A percentile compares a stretch with the other conserved stretches of the same genome.
phyloP scores from a whole-genome alignment of 2,329 filamentous ascomycete species.

The Paracoccidioides brasiliensis region DNA sequence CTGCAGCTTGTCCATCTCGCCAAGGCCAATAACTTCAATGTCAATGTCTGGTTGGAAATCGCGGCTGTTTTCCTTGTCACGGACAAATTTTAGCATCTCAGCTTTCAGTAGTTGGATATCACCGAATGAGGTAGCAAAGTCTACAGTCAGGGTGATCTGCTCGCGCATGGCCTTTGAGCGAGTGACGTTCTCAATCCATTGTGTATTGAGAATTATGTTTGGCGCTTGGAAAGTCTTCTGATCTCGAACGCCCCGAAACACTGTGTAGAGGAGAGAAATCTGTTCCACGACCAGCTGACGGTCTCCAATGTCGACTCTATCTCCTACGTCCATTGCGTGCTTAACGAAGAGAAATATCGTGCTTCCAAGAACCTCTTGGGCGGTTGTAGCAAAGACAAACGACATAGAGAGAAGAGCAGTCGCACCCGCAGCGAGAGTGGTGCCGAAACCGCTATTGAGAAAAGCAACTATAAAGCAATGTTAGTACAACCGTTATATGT shows the following conservation, averaged over 20 bases:
- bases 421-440: constrained; percentile 76
- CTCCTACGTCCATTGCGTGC: constrained; percentile 91
- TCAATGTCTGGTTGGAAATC: constrained; percentile 81
- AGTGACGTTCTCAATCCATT: constrained; percentile 93
- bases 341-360: constrained; percentile 99
- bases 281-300: constrained; percentile 73
- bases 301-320: constrained; percentile 67
- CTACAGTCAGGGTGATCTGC: constrained; percentile 63
- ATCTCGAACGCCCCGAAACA: constrained; percentile 73
- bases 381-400: constrained; percentile 85
- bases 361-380: constrained; percentile 90
- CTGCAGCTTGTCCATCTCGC: constrained; percentile 75
- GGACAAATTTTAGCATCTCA: constrained; percentile 79
- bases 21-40: constrained; percentile 64
- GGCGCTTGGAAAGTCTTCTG: constrained; percentile 73
- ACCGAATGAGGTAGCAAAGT: constrained; percentile 77
- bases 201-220: constrained; percentile 78
- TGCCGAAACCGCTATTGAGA: constrained; percentile 73
- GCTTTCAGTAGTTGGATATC: constrained; percentile 73
- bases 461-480: constrained; percentile 51
- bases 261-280: constrained; percentile 84
- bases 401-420: constrained; percentile 90
- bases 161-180: constrained; percentile 89
- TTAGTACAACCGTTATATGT: constrained; percentile 13
- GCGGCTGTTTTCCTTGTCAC: constrained; percentile 67